Evolutionary conservation across 78 protist species (phyloP).

Genomic region (Dictyostelium citrinum): DNA sequence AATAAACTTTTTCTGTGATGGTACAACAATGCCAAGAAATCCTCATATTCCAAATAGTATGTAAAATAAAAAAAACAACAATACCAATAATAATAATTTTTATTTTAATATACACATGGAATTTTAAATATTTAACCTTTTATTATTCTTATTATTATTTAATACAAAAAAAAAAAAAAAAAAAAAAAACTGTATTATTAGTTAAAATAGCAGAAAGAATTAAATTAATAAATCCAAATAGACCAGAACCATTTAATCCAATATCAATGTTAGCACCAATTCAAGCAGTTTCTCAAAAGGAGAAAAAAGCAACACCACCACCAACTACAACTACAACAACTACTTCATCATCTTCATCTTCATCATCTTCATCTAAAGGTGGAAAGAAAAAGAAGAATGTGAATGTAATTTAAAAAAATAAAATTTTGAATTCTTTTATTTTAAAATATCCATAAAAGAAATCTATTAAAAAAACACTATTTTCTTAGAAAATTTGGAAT

Average conservation of each 20-base stretch:
- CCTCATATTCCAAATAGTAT: slow-evolving; percentile 31
- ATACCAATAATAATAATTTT: not conserved
- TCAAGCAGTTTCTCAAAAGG: slow-evolving; percentile 18
- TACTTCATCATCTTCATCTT: not conserved
- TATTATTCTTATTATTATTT: not conserved
- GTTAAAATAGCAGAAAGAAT: slow-evolving; percentile 25
- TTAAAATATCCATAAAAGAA: too few relatives aligned
- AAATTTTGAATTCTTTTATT: too few relatives aligned
- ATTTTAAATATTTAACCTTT: not conserved
- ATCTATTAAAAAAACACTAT: too few relatives aligned
- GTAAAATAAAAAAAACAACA: not conserved
- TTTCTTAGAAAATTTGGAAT: not conserved
- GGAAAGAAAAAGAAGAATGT: slow-evolving; percentile 33
- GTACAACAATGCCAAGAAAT: slow-evolving; percentile 3
- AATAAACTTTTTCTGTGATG: slow-evolving; percentile 2
- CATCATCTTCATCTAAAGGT: not conserved
- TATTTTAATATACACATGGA: too few relatives aligned
- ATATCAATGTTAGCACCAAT: slow-evolving; percentile 12
- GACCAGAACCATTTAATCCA: slow-evolving; percentile 74
- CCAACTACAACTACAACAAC: slow-evolving; percentile 6
- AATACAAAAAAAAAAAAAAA: too few relatives aligned
- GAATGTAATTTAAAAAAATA: slow-evolving; percentile 9
- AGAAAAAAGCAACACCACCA: not conserved
- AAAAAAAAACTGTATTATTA: slow-evolving; percentile 37
- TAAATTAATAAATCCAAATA: slow-evolving; percentile 32